Evolutionary conservation across 257 asterid genomes (phyloP).

Genomic region (Solanum sejunctum): DNA sequence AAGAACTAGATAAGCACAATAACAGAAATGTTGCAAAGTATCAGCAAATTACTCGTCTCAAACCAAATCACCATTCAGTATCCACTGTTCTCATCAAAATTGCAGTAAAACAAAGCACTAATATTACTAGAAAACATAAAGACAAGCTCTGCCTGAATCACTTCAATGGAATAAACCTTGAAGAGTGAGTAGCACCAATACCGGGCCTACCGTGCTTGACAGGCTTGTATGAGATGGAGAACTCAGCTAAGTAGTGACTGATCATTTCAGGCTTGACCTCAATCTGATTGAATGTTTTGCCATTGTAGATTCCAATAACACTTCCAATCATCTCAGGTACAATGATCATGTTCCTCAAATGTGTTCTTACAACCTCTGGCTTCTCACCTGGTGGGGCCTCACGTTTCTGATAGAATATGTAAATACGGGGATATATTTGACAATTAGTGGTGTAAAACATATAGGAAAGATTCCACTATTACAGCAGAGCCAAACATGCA

Average conservation of each 20-base stretch:
- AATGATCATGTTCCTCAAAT: constrained; percentile 16
- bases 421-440: background rate
- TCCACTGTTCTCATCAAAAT: background rate
- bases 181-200: constrained; percentile 15
- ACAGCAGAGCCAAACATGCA: background rate
- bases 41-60: background rate
- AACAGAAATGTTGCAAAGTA: background rate
- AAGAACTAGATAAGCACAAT: background rate
- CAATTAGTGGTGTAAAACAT: background rate
- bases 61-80: background rate
- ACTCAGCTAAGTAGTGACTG: constrained; percentile 3
- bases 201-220: constrained; percentile 14
- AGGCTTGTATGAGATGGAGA: constrained; percentile 13
- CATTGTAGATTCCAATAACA: constrained; percentile 11
- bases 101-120: background rate
- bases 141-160: background rate
- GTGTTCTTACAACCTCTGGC: constrained; percentile 14
- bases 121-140: background rate
- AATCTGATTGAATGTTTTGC: constrained; percentile 5
- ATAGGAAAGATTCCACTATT: background rate
- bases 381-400: constrained; percentile 19
- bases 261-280: constrained; percentile 11
- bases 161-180: constrained; percentile 15
- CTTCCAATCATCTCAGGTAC: constrained; percentile 22
- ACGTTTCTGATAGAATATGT: background rate